Percentiles rank a stretch among this genome's conserved stretches.
phyloP scores from a whole-genome alignment of 352 stramenopile genomes.

The Bremia lactucae region DNA sequence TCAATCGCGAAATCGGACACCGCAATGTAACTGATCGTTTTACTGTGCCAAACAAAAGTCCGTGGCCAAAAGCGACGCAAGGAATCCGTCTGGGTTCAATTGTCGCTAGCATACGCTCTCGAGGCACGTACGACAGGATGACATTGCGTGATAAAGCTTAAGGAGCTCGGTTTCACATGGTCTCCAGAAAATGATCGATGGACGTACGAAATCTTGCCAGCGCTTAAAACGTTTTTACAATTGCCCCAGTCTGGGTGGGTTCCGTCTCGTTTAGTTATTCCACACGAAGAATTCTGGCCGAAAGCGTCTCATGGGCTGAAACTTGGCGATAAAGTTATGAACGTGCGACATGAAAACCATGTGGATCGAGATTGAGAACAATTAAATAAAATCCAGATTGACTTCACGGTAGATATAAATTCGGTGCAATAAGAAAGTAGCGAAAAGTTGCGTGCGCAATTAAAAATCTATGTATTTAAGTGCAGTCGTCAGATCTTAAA shows the following conservation, averaged over 20 bases:
- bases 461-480: too few species aligned
- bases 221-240: constrained; percentile 22
- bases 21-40: constrained; percentile 22
- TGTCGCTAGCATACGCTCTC: constrained; percentile 24
- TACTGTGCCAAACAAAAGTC: constrained; percentile 6
- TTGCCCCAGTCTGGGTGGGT: constrained; percentile 26
- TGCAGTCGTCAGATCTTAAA: too few species aligned
- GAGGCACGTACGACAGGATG: constrained; percentile 27
- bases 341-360: constrained; percentile 35
- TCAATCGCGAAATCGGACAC: constrained; percentile 10
- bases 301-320: constrained; percentile 21
- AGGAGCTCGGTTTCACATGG: constrained; percentile 44
- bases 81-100: constrained; percentile 12
- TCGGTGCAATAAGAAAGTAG: too few species aligned
- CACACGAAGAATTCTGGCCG: constrained; percentile 26
- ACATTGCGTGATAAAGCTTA: constrained; percentile 26
- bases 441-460: too few species aligned
- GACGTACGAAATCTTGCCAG: constrained; percentile 35
- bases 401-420: constrained; percentile 9
- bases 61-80: constrained; percentile 11
- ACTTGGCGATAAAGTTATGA: constrained; percentile 43
- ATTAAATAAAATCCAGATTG: constrained; percentile 35
- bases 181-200: constrained; percentile 34
- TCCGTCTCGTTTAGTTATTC: constrained; percentile 27
- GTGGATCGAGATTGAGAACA: constrained; percentile 32